Base-by-base conservation (phyloP, 345 rosid genomes). In the Adansonia digitata region DNA sequence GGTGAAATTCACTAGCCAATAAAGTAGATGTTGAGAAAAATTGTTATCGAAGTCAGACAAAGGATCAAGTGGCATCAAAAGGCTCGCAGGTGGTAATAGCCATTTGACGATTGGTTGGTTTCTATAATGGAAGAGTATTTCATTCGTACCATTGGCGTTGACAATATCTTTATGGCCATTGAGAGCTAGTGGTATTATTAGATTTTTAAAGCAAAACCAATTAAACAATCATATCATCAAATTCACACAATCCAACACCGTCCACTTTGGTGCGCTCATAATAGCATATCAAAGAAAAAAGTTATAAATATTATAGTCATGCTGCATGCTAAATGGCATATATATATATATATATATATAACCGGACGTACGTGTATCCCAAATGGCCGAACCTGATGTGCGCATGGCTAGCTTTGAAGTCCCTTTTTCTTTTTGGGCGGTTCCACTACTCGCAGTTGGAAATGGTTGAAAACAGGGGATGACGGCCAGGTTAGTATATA, bases 141-240 rank as follows among this genome's bases (percentile, higher is more conserved):
- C 74, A 82, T 82, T 84, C 79, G 70, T 68, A n/a, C 0, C 14
- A 13, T 7, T 40, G 24, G 76, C 11, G 42, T 31, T 40, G 7
- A 17, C 45, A 40, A 43, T 39, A 52, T 72, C 17, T 10, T 12
- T 39, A 57, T 40, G 74, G 29, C 35, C 56, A 75, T 70, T 51
- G 72, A 22, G 37, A 60, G 57, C 46, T 35, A 39, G 52, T 59
- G 82, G 82, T 39, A 65, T n/a, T n/a, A n/a, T n/a, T 59, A 51
- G 62, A 76, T 63, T 72, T 63, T 72, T 49, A 69, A 81, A 84
- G 84, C 4, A 34, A 39, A 39, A 34, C 22, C 12, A 7, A 20
- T 39, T n/a, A 6, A 56, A 62, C 24, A 43, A 43, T 9, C 48
- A 43, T 8, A 31, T 31, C 34, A 43, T 43, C 12, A 35, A 6